Evolutionary conservation across 495 filamentous ascomycete species (phyloP).

Genomic region (Echria macrotheca): DNA sequence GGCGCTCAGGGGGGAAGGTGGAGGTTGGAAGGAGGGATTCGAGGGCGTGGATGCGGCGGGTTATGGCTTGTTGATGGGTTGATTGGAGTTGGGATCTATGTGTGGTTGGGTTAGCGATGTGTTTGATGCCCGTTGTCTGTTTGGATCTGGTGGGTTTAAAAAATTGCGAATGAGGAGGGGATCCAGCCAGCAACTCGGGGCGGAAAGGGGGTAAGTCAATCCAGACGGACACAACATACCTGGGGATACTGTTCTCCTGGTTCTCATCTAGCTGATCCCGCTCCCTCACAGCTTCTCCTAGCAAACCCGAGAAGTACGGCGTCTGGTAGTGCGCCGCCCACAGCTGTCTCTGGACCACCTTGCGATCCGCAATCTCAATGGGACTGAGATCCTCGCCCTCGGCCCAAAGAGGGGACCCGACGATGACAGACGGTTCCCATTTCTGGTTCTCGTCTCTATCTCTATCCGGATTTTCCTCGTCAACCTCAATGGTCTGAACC

Average conservation of each 20-base stretch:
- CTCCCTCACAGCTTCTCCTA: slow-evolving; percentile 28
- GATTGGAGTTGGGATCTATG: slow-evolving; percentile 20
- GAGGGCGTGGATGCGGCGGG: slow-evolving; percentile 28
- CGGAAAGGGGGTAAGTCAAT: too few species aligned
- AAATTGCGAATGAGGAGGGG: too few species aligned
- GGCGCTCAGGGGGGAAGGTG: slow-evolving; percentile 33
- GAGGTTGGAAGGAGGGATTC: slow-evolving; percentile 25
- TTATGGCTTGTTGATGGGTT: slow-evolving; percentile 22
- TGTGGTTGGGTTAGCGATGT: too few species aligned
- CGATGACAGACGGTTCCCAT: slow-evolving; percentile 22
- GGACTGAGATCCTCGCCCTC: slow-evolving; percentile 33
- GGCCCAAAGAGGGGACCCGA: slow-evolving; percentile 22
- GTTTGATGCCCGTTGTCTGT: too few species aligned
- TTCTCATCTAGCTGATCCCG: slow-evolving; percentile 32
- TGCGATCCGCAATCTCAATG: slow-evolving; percentile 36
- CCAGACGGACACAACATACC: too few species aligned
- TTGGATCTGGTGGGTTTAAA: too few species aligned
- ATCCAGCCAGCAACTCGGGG: too few species aligned
- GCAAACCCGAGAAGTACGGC: slow-evolving; percentile 25
- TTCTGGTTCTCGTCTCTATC: too few species aligned
- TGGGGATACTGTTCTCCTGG: slow-evolving; percentile 35
- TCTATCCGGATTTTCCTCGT: too few species aligned
- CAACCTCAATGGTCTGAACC: neutral
- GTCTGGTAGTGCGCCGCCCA: slow-evolving; percentile 25
- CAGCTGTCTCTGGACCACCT: slow-evolving; percentile 31